Conservation (phyloP, 2,329 filamentous ascomycete species). For the Exophiala sp. region DNA sequence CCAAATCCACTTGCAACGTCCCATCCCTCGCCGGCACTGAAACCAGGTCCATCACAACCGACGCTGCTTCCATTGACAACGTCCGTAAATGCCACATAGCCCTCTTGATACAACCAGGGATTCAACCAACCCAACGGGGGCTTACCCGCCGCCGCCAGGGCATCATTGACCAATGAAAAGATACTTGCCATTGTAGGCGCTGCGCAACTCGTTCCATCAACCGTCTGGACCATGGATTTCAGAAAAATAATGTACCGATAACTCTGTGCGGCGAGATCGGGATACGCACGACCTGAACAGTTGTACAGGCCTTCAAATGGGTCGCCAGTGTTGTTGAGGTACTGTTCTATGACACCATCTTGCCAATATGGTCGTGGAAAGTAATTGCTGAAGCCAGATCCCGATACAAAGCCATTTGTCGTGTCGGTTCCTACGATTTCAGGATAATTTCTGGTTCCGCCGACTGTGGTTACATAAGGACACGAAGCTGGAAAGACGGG, state of each 20-base stretch:
- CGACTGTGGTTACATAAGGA: constrained; percentile 65
- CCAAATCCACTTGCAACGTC: constrained; percentile 42
- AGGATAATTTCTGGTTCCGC: constrained; percentile 54
- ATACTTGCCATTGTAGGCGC: constrained; percentile 58
- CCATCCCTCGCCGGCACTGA: constrained; percentile 38
- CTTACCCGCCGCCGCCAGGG: constrained; percentile 50
- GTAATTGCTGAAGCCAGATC: constrained; percentile 54
- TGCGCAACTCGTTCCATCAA: constrained; percentile 48
- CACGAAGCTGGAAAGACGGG: constrained; percentile 65
- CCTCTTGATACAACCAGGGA: constrained; percentile 56
- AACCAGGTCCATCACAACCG: constrained; percentile 36
- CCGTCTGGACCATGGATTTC: constrained; percentile 35
- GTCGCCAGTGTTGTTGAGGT: constrained; percentile 41
- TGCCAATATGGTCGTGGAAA: constrained; percentile 50
- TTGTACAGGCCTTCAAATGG: constrained; percentile 50
- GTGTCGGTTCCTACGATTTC: constrained; percentile 48
- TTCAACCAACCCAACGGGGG: constrained; percentile 57
- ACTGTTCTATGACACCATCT: constrained; percentile 41
- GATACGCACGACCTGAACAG: constrained; percentile 51
- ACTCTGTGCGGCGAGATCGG: constrained; percentile 60
- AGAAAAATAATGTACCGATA: constrained; percentile 44
- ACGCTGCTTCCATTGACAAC: constrained; percentile 34
- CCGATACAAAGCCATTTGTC: constrained; percentile 41
- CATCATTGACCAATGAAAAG: constrained; percentile 62
- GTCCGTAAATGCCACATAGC: constrained; percentile 49